Base-by-base conservation (phyloP, 129 eudicot species). In the Helianthus tuberosus region DNA sequence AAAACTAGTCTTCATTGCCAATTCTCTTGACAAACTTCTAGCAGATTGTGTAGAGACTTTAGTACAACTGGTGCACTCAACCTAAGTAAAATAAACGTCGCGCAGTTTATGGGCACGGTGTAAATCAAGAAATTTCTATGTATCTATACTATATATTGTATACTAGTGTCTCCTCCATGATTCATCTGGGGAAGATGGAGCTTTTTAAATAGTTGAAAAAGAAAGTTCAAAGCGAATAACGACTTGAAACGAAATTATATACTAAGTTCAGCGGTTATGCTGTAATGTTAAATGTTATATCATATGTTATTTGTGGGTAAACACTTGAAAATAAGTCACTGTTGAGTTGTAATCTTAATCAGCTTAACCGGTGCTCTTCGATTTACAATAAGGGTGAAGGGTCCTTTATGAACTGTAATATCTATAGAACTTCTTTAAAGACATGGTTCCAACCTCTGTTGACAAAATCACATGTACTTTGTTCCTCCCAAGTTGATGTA, bases 21-120 rank as follows among this genome's bases (percentile, higher is more conserved):
- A 83, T 63, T 73, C 79, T 5, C 77, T 83, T 1, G 62, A 75
- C 71, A 32, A 64, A 44, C 66, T 83, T 69, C 51, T 83, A 67
- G 67, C 60, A 8, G 80, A 83, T 68, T 83, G 80, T 68, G 77
- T 62, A 78, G 80, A 76, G 61, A 68, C 73, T 57, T 46, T 83
- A 51, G 63, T 48, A 51, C 58, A 67, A 9, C 57, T 83, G 65
- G 71, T 64, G 15, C 54, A 5, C 41, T 57, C 32, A 41, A 57
- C 29, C 68, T 6, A 38, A 38, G 49, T 64, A 64, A 64, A 11
- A 50, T 32, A 60, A 15, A 27, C 6, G 44, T 35, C 32, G 2
- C 51, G 7, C 9, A 43, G 17, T 51, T 5, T 77, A 77, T 35
- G 15, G 44, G 55, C 69, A 36, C 14, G 46, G 36, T 50, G 32